phyloP scores from a whole-genome alignment of 257 asterid species.

The Gentiana straminea region DNA sequence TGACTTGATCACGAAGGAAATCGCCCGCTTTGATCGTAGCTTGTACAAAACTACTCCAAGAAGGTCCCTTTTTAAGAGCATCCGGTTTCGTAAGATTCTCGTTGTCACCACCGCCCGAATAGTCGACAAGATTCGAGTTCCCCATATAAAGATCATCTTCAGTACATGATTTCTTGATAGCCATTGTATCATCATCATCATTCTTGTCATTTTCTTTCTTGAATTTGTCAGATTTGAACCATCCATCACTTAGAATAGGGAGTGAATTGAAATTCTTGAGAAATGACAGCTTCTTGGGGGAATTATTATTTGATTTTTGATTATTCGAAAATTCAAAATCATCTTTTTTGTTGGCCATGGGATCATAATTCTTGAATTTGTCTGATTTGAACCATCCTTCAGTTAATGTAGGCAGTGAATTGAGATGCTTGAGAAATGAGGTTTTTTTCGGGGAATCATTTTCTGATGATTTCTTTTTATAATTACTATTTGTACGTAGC shows the following conservation, averaged over 20 bases:
- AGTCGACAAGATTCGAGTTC: background rate
- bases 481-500: constrained; percentile 14
- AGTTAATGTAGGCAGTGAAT: constrained; percentile 32
- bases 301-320: background rate
- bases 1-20: background rate
- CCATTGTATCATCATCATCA: constrained; percentile 1
- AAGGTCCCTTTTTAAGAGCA: background rate
- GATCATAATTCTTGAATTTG: constrained; percentile 24
- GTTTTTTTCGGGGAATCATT: constrained; percentile 18
- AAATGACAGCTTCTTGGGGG: constrained; percentile 31
- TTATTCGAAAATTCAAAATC: too few relatives aligned
- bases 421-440: constrained; percentile 45
- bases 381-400: constrained; percentile 60
- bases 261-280: constrained; percentile 43
- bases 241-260: constrained; percentile 41
- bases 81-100: background rate
- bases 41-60: constrained; percentile 13
- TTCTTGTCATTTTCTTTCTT: constrained; percentile 20
- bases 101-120: background rate
- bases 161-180: background rate
- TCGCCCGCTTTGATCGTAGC: background rate
- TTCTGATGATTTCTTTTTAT: constrained; percentile 19
- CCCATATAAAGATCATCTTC: constrained; percentile 11
- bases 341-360: too few relatives aligned
- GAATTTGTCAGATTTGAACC: constrained; percentile 41